These are phyloP conservation scores for Luvunga scandens DNA, from an alignment of 345 rosid species.

Conservation along the genomic window DNA sequence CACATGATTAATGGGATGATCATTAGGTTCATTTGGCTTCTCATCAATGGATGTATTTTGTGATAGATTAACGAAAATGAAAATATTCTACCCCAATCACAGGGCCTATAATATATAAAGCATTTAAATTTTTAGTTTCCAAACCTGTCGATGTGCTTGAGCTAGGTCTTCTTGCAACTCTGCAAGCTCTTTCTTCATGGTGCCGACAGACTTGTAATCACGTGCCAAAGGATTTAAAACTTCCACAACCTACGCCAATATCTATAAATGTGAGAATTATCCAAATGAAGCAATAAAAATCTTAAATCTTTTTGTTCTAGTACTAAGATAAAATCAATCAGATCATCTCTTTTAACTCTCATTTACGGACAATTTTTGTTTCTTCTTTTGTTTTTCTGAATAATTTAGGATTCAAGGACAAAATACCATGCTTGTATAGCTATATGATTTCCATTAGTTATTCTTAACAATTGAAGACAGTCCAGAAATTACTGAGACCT, in stretches of 20 bases:
- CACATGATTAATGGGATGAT: neutral
- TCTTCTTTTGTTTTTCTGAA: neutral
- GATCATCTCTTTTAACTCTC: neutral
- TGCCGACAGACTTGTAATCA: constrained; percentile 90
- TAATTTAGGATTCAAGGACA: neutral
- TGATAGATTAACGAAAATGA: neutral
- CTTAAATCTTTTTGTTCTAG: neutral
- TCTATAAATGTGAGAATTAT: constrained; percentile 12
- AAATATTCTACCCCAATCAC: neutral
- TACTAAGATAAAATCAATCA: neutral
- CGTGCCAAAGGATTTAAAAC: constrained; percentile 97
- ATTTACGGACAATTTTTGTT: too few species aligned
- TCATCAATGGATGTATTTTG: neutral
- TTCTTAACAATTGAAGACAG: neutral
- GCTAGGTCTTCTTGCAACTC: constrained; percentile 80
- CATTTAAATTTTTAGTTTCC: constrained; percentile 1
- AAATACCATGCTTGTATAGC: neutral
- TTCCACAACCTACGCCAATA: constrained; percentile 71
- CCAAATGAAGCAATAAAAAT: constrained; percentile 5
- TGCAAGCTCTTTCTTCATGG: constrained; percentile 87
- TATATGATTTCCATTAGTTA: neutral
- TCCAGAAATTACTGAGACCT: constrained; percentile 42
- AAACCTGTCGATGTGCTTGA: constrained; percentile 86
- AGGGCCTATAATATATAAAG: neutral
- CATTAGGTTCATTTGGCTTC: neutral